These are phyloP conservation scores for Artemisia tridentata DNA, from an alignment of 129 eudicot species.

Conservation along the genomic window DNA sequence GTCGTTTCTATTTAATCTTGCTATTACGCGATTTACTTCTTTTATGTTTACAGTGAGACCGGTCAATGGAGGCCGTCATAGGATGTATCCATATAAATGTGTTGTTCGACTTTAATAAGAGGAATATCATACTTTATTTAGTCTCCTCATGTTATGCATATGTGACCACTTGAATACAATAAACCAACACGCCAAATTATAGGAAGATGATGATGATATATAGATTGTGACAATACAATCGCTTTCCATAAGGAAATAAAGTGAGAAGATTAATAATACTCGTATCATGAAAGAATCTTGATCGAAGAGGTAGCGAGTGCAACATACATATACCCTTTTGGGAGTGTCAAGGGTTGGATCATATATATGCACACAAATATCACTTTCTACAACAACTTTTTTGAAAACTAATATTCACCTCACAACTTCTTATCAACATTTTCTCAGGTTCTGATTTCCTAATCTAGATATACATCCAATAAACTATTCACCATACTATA, in stretches of 20 bases:
- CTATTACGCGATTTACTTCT: too few species aligned
- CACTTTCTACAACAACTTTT: constrained; percentile 3
- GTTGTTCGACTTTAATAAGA: background rate
- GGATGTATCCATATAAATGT: too few species aligned
- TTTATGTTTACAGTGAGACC: too few species aligned
- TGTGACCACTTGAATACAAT: too few species aligned
- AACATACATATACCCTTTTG: constrained; percentile 15
- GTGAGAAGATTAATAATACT: background rate
- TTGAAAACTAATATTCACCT: background rate
- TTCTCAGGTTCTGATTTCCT: background rate
- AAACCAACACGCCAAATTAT: background rate
- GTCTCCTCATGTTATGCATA: background rate
- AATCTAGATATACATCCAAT: background rate
- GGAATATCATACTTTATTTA: background rate
- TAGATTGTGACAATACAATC: constrained; percentile 17
- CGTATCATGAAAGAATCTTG: constrained; percentile 1
- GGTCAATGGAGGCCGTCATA: too few species aligned
- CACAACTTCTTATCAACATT: background rate
- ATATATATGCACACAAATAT: background rate
- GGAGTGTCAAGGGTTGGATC: constrained; percentile 6
- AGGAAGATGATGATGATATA: background rate
- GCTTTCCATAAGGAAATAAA: constrained; percentile 5
- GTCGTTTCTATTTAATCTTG: too few species aligned
- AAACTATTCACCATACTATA: background rate
- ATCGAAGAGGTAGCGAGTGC: background rate